Evolutionary conservation across 2,329 filamentous ascomycete genomes (phyloP).

Genomic region (Curvularia sp.): DNA sequence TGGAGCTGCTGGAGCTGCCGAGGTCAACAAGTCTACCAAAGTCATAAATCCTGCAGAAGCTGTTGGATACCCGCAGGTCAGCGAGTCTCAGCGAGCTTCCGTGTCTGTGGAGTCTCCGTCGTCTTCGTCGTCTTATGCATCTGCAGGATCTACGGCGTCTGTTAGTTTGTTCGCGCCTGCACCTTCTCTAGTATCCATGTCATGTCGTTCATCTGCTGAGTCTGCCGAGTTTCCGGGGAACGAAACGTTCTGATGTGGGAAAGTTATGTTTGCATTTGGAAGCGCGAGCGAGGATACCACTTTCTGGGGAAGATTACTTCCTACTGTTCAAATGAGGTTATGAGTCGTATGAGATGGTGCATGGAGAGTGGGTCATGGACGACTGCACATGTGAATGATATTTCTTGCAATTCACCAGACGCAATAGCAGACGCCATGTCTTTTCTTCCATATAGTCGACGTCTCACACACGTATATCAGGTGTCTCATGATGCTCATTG

Average conservation of each 20-base stretch:
- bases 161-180: background rate
- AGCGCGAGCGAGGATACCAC: slow-evolving; percentile 46
- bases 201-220: slow-evolving; percentile 56
- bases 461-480: background rate
- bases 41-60: background rate
- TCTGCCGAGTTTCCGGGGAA: slow-evolving; percentile 36
- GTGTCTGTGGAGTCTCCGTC: background rate
- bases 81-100: background rate
- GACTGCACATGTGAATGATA: slow-evolving; percentile 4
- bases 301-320: slow-evolving; percentile 26
- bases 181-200: background rate
- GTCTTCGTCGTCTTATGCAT: background rate
- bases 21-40: slow-evolving; percentile 1
- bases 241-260: slow-evolving; percentile 25
- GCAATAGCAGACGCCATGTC: background rate
- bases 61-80: background rate
- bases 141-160: background rate
- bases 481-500: slow-evolving; percentile 1
- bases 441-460: background rate
- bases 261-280: slow-evolving; percentile 42
- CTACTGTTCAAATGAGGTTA: slow-evolving; percentile 28
- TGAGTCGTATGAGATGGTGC: slow-evolving; percentile 21
- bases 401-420: slow-evolving; percentile 3
- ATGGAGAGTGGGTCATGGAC: background rate
- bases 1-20: background rate